These are phyloP conservation scores for Marchantia polymorpha DNA, from an alignment of 225 moss, liverwort and hornwort genomes.

Conservation along the genomic window DNA sequence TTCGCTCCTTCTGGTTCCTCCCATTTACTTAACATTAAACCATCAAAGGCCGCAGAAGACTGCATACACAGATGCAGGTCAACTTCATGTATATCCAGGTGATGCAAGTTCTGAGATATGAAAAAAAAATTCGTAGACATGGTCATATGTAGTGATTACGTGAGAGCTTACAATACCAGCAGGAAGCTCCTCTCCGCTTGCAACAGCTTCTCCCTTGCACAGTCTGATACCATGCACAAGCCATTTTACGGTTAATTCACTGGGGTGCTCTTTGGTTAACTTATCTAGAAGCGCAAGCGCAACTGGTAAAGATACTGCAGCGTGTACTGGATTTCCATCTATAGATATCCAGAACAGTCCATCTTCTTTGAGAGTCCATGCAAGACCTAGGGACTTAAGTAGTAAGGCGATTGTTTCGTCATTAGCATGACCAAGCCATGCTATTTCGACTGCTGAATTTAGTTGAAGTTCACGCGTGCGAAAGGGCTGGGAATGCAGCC, in stretches of 20 bases:
- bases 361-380: constrained; percentile 40
- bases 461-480: constrained; percentile 41
- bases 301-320: constrained; percentile 50
- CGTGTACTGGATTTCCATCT: constrained; percentile 42
- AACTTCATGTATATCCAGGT: not conserved
- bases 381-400: constrained; percentile 45
- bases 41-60: constrained; percentile 63
- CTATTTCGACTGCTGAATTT: constrained; percentile 40
- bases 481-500: constrained; percentile 54
- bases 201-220: constrained; percentile 42
- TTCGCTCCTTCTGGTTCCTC: constrained; percentile 51
- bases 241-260: constrained; percentile 27
- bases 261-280: constrained; percentile 42
- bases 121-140: not conserved
- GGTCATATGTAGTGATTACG: not conserved
- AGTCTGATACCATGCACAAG: constrained; percentile 49
- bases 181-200: constrained; percentile 53
- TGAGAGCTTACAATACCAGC: constrained; percentile 38
- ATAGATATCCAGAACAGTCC: constrained; percentile 46
- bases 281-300: constrained; percentile 55
- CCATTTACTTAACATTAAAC: constrained; percentile 57
- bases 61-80: constrained; percentile 11
- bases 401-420: constrained; percentile 48
- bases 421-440: constrained; percentile 48
- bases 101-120: not conserved